Evolutionary conservation across 768 basidiomycete genomes (phyloP), one percentile per base, ranked within the genome.

Genomic region (Boletellus emodensis): DNA sequence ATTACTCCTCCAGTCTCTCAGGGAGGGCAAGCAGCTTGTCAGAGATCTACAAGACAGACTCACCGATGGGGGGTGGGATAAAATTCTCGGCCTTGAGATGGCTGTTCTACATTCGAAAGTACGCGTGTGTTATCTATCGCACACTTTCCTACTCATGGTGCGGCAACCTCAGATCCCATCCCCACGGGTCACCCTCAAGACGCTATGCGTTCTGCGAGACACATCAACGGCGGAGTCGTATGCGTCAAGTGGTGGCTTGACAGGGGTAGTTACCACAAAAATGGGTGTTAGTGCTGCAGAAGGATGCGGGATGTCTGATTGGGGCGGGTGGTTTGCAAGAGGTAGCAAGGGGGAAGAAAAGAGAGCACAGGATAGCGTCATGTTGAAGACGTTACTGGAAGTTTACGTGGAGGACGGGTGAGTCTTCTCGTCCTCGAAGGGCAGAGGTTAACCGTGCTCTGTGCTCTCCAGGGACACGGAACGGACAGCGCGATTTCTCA

Each of bases 41-140:
- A 48, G 49, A 32, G 55, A 55, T 18, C 53, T 66, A 41, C 63
- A 56, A 30, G 60, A 56, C 26, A 55, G 36, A 34, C 55, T 69
- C 33, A 45, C 18, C 1, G 17, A 30, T 13, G 48, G 51, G 14
- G 55, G 57, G 5, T 72, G 72, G 51, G 73, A 77, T 33, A 79
- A 80, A 24, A 64, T 82, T 7, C 73, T 94, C 3, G 74, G 71
- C 24, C 74, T 88, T n/a, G 93, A 94, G 62, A 58, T 82, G 32
- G 90, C 91, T 1, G 79, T 94, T 20, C 68, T 94, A 4, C 75
- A 88, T 49, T 90, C 89, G 14, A 87, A 87, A 75, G 93, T 91
- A 36, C 36, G 41, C 10, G 11, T 26, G 6, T 26, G 26, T 35
- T 37, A 11, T 32, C 1, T 40, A 32, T 36, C 3, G 36, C 51